A percentile compares a stretch with the other conserved stretches of the same genome.
These are phyloP conservation scores for Colletotrichum chrysophilum DNA, from an alignment of 2,329 filamentous ascomycete species.

Conservation along the genomic window DNA sequence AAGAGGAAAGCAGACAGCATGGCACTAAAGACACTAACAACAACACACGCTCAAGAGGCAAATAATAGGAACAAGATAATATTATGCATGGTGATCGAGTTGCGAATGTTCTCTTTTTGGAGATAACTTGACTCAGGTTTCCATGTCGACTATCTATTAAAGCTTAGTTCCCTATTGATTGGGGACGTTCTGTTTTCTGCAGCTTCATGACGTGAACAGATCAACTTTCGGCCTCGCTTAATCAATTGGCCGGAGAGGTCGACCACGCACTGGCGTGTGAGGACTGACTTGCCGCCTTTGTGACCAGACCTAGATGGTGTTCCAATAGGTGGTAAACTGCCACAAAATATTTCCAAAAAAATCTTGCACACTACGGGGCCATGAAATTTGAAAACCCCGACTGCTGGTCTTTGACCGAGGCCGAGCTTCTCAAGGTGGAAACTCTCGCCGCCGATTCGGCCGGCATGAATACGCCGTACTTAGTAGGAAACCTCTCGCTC, in stretches of 20 bases:
- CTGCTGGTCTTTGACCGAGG: not conserved
- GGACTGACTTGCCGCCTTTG: not conserved
- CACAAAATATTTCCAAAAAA: too few species aligned
- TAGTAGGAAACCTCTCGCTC: not conserved
- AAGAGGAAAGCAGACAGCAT: not conserved
- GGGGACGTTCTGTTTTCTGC: not conserved
- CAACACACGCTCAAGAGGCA: too few species aligned
- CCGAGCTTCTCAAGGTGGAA: not conserved
- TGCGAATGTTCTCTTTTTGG: not conserved
- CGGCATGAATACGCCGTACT: not conserved
- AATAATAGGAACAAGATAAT: not conserved
- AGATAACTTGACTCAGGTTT: not conserved
- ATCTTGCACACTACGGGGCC: not conserved
- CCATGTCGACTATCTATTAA: not conserved
- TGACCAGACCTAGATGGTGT: not conserved
- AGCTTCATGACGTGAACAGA: not conserved
- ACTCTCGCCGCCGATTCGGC: not conserved
- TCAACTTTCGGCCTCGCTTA: not conserved
- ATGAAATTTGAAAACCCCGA: not conserved
- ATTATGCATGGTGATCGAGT: not conserved
- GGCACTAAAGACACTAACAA: too few species aligned
- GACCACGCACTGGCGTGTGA: not conserved
- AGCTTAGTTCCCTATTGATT: not conserved
- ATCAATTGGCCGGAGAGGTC: not conserved
- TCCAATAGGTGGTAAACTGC: not conserved